A percentile compares a stretch with the other conserved stretches of the same genome.
Evolutionary conservation across 441 rosid species (phyloP).

Genomic region (Francoa sonchifolia): DNA sequence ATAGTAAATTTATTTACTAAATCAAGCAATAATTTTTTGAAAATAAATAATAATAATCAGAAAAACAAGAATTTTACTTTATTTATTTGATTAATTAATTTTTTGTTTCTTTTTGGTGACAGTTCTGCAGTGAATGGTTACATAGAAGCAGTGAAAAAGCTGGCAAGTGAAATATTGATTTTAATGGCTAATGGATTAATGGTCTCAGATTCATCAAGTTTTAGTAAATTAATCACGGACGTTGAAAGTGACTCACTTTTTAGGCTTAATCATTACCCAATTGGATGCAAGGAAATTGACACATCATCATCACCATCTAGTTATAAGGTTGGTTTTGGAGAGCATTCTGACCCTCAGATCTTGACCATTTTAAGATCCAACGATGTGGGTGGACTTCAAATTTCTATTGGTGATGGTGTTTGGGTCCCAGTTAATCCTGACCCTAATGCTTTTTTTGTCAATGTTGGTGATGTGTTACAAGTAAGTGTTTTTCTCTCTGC

Average conservation of each 20-base stretch:
- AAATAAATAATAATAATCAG: too few relatives aligned
- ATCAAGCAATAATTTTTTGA: too few relatives aligned
- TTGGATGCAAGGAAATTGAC: slow-evolving; percentile 7
- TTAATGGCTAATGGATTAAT: slow-evolving; percentile 57
- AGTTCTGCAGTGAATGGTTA: slow-evolving; percentile 53
- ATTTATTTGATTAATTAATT: too few relatives aligned
- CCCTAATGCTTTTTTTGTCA: slow-evolving; percentile 65
- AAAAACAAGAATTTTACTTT: too few relatives aligned
- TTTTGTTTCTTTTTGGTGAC: slow-evolving; percentile 15
- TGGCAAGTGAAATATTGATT: slow-evolving; percentile 66
- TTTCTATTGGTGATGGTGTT: slow-evolving; percentile 31
- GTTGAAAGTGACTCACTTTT: slow-evolving; percentile 50
- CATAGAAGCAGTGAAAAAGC: slow-evolving; percentile 44
- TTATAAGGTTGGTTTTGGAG: slow-evolving; percentile 58
- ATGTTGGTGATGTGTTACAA: slow-evolving; percentile 85
- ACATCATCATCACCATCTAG: slow-evolving; percentile 11
- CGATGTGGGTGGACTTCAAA: slow-evolving; percentile 70
- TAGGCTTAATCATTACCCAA: slow-evolving; percentile 81
- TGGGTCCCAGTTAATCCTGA: slow-evolving; percentile 77
- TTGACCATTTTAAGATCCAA: slow-evolving; percentile 68
- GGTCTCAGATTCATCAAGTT: slow-evolving; percentile 34
- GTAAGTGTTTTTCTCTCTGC: too few relatives aligned
- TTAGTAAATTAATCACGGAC: slow-evolving; percentile 53
- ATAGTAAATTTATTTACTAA: not conserved
- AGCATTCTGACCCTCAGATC: slow-evolving; percentile 94